Evolutionary conservation across 352 stramenopile species (phyloP).

Genomic region (Pythium sp.): DNA sequence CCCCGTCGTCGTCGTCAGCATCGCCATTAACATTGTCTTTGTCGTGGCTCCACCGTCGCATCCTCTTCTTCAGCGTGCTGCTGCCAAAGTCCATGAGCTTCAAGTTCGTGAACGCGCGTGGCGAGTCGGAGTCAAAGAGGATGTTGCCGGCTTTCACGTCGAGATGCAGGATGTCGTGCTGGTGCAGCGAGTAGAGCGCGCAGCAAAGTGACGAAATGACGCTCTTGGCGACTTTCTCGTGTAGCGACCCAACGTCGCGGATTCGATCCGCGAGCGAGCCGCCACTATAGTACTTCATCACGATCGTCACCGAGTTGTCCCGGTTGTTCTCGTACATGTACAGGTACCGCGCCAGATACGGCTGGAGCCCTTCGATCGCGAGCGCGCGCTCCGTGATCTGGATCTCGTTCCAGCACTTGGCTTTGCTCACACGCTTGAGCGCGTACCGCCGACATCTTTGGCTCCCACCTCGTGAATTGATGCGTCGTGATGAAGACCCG

Average conservation of each 20-base stretch:
- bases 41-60: background rate
- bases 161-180: conserved; percentile 51
- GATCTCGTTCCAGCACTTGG: conserved; percentile 37
- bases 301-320: conserved; percentile 44
- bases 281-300: conserved; percentile 63
- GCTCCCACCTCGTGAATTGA: background rate
- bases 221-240: conserved; percentile 30
- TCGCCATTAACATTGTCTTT: conserved; percentile 8
- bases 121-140: conserved; percentile 46
- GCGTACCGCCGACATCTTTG: conserved; percentile 26
- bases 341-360: conserved; percentile 48
- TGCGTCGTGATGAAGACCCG: background rate
- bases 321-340: conserved; percentile 60
- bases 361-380: conserved; percentile 30
- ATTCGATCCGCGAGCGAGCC: conserved; percentile 55
- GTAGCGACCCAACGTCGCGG: conserved; percentile 24
- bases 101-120: conserved; percentile 38
- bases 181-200: conserved; percentile 47
- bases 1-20: background rate
- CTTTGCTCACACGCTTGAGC: conserved; percentile 46
- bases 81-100: conserved; percentile 75
- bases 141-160: conserved; percentile 69
- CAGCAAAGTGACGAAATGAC: conserved; percentile 48
- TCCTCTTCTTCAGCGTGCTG: conserved; percentile 19
- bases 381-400: conserved; percentile 41